These are phyloP conservation scores for Sanghuangporus sanghuang DNA, from an alignment of 1,284 basidiomycete genomes.

Conservation along the genomic window DNA sequence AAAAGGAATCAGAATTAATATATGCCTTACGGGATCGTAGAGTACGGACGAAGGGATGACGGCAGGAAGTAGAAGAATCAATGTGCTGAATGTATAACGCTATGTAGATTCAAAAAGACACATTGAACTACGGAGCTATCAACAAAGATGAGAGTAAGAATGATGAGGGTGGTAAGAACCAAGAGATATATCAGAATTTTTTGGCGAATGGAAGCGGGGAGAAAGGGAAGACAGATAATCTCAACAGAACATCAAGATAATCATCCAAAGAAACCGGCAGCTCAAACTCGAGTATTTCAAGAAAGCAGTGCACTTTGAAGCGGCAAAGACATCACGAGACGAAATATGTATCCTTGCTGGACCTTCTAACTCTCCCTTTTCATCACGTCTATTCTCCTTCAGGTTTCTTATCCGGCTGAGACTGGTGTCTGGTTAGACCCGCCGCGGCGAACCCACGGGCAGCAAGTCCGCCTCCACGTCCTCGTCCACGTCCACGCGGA, in stretches of 20 bases:
- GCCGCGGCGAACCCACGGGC: slow-evolving; percentile 63
- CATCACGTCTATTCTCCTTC: slow-evolving; percentile 26
- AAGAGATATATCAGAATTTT: too few relatives aligned
- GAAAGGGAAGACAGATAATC: too few relatives aligned
- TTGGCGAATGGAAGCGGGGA: too few relatives aligned
- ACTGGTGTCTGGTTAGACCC: slow-evolving; percentile 46
- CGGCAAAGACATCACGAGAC: background rate
- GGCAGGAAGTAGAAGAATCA: background rate
- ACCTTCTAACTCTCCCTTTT: background rate
- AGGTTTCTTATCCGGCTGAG: slow-evolving; percentile 21
- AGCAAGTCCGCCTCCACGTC: slow-evolving; percentile 57
- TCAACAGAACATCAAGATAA: too few relatives aligned
- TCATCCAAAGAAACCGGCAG: too few relatives aligned
- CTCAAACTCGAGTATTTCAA: too few relatives aligned
- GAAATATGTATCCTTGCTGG: background rate
- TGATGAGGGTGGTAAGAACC: too few relatives aligned
- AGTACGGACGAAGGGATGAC: background rate
- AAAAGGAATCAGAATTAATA: background rate
- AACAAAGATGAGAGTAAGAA: background rate
- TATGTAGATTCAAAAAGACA: background rate
- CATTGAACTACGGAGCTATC: background rate
- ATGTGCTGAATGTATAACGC: background rate
- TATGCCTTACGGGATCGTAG: background rate
- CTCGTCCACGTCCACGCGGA: slow-evolving; percentile 42
- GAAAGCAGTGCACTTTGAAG: too few relatives aligned